Base-by-base conservation (phyloP, 192 early-diverging fungal genomes). In the Radiomyces spectabilis region DNA sequence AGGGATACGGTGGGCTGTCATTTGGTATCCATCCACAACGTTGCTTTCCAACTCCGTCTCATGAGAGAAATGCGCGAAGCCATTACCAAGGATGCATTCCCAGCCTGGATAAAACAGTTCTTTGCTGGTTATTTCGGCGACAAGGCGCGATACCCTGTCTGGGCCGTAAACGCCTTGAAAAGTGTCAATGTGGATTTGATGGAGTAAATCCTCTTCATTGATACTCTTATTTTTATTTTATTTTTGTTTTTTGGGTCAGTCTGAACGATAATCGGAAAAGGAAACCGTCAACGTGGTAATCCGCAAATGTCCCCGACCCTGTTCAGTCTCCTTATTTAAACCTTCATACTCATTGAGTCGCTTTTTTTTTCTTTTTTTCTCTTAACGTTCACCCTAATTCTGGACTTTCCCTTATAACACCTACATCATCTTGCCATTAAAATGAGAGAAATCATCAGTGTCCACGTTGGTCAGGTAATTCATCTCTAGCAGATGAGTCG, bases 1-100 rank as follows among this genome's bases (percentile, higher is more conserved):
- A 80, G 79, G 54, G 88, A 93, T 44, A 93, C 87, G 0, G 81
- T 85, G 10, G 88, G 83, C 3, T 86, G 87, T 59, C 90, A 93
- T 46, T 69, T 93, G 61, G 69, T 93, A 29, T 81, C 86, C 15
- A 65, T 90, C 43, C 90, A 93, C 65, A 93, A 93, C 61, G 82
- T 90, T 29, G 84, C 88, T 2, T 93, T 80, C 75, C 90, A 93
- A 62, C 76, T 93, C 72, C 76, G 85, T 12, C 55, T 93, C 41
- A 93, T 93, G 90, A 61, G 74, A 35, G 80, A 81, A 55, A 87
- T 93, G 54, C 82, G 85, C 48, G 64, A 70, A 30, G 79, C 82
- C 19, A 89, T 93, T 38, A 68, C 78, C 16, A 73, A 82, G 18
- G 82, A 88, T 58, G 55, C 69, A 29, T 90, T 79, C 64, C 90